These are phyloP conservation scores for Hippophae rhamnoides DNA, from an alignment of 306 rosid species.

Conservation along the genomic window DNA sequence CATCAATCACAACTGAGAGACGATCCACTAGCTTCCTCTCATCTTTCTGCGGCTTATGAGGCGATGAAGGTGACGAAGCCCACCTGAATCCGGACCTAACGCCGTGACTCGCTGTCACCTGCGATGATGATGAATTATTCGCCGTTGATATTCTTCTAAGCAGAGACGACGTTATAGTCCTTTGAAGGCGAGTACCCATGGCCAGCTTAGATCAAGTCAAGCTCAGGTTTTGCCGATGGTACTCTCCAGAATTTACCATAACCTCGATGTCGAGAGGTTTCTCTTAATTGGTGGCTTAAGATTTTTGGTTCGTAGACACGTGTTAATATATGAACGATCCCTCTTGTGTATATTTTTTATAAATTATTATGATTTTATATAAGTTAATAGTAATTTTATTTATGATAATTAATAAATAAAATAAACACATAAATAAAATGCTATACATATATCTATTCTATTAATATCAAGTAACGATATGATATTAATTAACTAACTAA, in stretches of 20 bases:
- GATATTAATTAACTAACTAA: too few species aligned
- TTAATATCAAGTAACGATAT: too few species aligned
- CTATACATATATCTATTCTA: too few species aligned
- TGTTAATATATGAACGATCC: too few species aligned
- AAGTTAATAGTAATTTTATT: too few species aligned
- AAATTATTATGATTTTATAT: too few species aligned
- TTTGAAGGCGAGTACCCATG: slow-evolving; percentile 41
- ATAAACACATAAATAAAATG: too few species aligned
- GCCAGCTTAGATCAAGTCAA: neutral
- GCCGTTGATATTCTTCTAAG: slow-evolving; percentile 18
- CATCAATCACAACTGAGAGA: slow-evolving; percentile 61
- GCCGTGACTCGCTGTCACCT: neutral
- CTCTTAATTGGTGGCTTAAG: too few species aligned
- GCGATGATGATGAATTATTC: neutral
- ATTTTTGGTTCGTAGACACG: too few species aligned
- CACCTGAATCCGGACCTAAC: slow-evolving; percentile 11
- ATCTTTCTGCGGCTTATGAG: slow-evolving; percentile 36
- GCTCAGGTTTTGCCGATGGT: neutral
- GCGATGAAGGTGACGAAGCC: slow-evolving; percentile 25
- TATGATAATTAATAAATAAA: too few species aligned
- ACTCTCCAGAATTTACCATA: neutral
- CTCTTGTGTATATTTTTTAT: too few species aligned
- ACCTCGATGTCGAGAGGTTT: neutral
- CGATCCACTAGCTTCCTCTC: slow-evolving; percentile 60
- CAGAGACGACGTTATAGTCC: slow-evolving; percentile 11